Evolutionary conservation across 2,329 filamentous ascomycete genomes (phyloP).

Genomic region (Ampelomyces quisqualis): DNA sequence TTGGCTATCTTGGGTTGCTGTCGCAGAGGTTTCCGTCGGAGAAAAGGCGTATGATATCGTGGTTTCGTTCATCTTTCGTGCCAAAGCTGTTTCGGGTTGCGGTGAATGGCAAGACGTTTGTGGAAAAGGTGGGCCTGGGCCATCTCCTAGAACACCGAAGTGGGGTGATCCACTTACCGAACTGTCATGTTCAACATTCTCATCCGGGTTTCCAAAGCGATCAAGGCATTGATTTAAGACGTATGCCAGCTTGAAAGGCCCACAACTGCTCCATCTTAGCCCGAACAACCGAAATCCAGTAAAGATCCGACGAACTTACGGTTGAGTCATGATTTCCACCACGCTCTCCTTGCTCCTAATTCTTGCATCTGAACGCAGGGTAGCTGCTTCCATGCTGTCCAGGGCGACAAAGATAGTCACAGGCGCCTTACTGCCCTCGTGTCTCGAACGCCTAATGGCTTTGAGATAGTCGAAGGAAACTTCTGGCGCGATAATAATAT

Average conservation of each 20-base stretch:
- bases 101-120: background rate
- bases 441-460: conserved; percentile 19
- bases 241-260: conserved; percentile 36
- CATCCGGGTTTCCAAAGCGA: conserved; percentile 23
- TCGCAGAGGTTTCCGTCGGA: background rate
- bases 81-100: background rate
- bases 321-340: conserved; percentile 40
- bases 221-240: conserved; percentile 33
- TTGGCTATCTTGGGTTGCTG: background rate
- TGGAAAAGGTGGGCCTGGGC: background rate
- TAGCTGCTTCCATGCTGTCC: conserved; percentile 36
- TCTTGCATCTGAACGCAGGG: conserved; percentile 36
- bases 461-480: conserved; percentile 35
- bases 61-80: background rate
- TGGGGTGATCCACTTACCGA: background rate
- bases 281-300: background rate
- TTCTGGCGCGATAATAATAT: conserved; percentile 40
- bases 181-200: conserved; percentile 14
- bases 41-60: background rate
- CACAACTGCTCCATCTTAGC: conserved; percentile 23
- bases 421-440: conserved; percentile 14
- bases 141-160: background rate
- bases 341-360: conserved; percentile 31
- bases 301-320: conserved; percentile 20
- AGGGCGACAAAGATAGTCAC: conserved; percentile 38